Percentiles rank a stretch among this genome's conserved stretches.
phyloP scores from a whole-genome alignment of 495 filamentous ascomycete genomes.

The Podospora fimiseda region DNA sequence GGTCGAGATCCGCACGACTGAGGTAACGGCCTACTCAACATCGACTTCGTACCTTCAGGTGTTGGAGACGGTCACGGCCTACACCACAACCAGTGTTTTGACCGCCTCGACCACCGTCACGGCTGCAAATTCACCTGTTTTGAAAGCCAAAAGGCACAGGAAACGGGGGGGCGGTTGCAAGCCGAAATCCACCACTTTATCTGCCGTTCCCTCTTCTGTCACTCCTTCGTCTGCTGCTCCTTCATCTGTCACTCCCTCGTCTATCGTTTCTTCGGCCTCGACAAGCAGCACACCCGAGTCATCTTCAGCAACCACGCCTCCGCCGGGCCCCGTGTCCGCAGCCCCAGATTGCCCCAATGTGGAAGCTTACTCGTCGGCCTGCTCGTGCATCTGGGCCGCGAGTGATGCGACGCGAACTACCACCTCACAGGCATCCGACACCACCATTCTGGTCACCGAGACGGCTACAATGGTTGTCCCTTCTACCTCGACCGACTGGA shows the following conservation, averaged over 20 bases:
- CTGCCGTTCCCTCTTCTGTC: background rate
- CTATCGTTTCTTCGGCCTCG: background rate
- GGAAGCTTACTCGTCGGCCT: slow-evolving; percentile 3
- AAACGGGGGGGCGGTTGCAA: slow-evolving; percentile 1
- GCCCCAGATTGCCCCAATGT: background rate
- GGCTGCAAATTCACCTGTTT: background rate
- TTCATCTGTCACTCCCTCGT: background rate
- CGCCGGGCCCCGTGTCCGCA: background rate
- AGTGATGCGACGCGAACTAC: background rate
- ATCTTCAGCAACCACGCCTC: background rate
- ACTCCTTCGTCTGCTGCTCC: background rate
- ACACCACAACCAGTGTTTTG: background rate
- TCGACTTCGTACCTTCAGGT: background rate
- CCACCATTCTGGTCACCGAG: background rate
- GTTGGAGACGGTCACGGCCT: background rate
- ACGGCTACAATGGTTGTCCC: background rate
- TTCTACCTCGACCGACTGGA: background rate
- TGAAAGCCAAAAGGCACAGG: background rate
- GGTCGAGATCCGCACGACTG: slow-evolving; percentile 1
- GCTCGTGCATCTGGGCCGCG: slow-evolving; percentile 4
- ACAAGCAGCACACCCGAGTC: background rate
- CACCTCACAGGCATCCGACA: background rate
- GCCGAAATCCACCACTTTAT: background rate
- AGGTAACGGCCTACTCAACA: background rate
- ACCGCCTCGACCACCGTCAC: background rate